These are phyloP conservation scores for Tulasnella sp. DNA, from an alignment of 768 basidiomycete genomes.

Conservation along the genomic window DNA sequence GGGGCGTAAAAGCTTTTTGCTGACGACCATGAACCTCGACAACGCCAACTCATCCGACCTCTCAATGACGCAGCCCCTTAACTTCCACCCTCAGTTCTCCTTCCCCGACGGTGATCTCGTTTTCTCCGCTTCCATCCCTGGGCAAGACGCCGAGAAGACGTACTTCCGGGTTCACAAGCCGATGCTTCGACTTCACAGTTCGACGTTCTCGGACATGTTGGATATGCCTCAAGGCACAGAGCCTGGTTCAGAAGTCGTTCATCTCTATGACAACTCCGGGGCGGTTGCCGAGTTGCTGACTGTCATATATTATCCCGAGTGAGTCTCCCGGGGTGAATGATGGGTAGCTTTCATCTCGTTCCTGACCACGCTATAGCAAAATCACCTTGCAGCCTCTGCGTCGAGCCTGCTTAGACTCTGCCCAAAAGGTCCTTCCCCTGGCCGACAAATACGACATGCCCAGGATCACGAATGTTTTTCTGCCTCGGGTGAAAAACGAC, in stretches of 20 bases:
- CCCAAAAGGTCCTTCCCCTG: not conserved
- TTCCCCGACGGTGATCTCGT: not conserved
- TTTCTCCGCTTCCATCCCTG: not conserved
- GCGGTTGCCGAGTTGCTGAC: not conserved
- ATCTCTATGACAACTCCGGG: not conserved
- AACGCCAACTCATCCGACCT: not conserved
- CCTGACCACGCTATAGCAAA: not conserved
- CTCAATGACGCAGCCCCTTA: not conserved
- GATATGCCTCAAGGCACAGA: not conserved
- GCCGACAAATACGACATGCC: not conserved
- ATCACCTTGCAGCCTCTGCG: not conserved
- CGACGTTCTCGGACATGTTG: not conserved
- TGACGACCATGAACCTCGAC: not conserved
- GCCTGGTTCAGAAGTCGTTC: not conserved
- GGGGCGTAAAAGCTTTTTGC: too few species aligned
- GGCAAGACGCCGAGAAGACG: not conserved
- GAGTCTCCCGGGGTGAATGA: not conserved
- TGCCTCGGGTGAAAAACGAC: not conserved
- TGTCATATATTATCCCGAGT: not conserved
- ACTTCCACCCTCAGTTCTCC: not conserved
- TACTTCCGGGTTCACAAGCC: not conserved
- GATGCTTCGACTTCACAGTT: not conserved
- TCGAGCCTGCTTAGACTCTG: not conserved
- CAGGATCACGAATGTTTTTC: not conserved
- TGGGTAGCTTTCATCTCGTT: not conserved